Conservation (phyloP, 352 stramenopile species). For the Phytopythium vexans region DNA sequence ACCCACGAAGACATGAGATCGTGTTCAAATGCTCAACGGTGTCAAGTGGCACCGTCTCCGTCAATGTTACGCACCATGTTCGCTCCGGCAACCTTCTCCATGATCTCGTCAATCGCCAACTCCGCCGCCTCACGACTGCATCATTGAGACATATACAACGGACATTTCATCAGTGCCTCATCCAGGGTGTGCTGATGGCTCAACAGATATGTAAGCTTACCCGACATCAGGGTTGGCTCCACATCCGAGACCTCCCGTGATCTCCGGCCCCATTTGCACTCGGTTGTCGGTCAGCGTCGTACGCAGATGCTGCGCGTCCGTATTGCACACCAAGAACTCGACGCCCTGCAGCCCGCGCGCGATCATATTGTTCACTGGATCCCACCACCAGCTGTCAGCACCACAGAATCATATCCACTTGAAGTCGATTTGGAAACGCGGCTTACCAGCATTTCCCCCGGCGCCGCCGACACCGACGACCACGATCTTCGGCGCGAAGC, state of each 20-base stretch:
- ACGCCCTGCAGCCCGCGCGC: slow-evolving; percentile 77
- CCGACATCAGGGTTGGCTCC: slow-evolving; percentile 81
- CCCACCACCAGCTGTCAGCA: not conserved
- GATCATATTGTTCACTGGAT: slow-evolving; percentile 89
- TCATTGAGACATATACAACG: slow-evolving; percentile 3
- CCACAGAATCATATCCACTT: not conserved
- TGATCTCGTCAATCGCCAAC: slow-evolving; percentile 78
- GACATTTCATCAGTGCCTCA: too few species aligned
- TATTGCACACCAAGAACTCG: slow-evolving; percentile 91
- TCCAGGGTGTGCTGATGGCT: too few species aligned
- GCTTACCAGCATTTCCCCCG: slow-evolving; percentile 79
- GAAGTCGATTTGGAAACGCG: not conserved
- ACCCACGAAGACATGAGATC: not conserved
- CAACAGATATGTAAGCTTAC: slow-evolving; percentile 13
- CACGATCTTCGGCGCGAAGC: slow-evolving; percentile 85
- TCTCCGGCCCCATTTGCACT: slow-evolving; percentile 85
- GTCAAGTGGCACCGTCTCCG: not conserved
- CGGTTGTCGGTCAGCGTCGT: slow-evolving; percentile 90
- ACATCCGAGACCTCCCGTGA: slow-evolving; percentile 81
- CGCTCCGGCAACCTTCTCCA: slow-evolving; percentile 77
- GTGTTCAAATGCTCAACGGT: not conserved
- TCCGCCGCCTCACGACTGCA: slow-evolving; percentile 70
- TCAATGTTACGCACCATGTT: slow-evolving; percentile 66
- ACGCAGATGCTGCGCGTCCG: slow-evolving; percentile 88
- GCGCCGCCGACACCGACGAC: slow-evolving; percentile 86